Percentiles rank a stretch among this genome's conserved stretches.
These are phyloP conservation scores for Camelina neglecta DNA, from an alignment of 345 rosid genomes.

Conservation along the genomic window DNA sequence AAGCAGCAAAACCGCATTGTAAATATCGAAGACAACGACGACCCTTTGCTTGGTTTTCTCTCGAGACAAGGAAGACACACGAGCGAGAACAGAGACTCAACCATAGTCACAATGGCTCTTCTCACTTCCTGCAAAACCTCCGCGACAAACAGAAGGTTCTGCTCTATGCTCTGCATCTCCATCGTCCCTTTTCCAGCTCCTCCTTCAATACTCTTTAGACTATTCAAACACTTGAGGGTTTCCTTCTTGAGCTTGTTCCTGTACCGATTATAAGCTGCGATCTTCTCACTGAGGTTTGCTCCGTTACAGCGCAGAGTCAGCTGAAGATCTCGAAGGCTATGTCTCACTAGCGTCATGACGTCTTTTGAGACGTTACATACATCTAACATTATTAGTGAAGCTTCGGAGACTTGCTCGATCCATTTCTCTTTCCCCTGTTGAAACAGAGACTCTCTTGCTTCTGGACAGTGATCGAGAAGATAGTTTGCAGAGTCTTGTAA, in stretches of 20 bases:
- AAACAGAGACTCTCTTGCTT: conserved; percentile 52
- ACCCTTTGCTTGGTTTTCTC: conserved; percentile 45
- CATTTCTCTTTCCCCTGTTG: conserved; percentile 56
- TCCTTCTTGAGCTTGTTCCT: conserved; percentile 70
- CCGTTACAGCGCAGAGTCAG: conserved; percentile 52
- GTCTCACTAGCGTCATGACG: conserved; percentile 60
- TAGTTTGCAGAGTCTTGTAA: conserved; percentile 71
- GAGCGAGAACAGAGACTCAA: conserved; percentile 60
- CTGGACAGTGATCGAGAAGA: conserved; percentile 64
- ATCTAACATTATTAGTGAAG: conserved; percentile 73
- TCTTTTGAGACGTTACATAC: conserved; percentile 62
- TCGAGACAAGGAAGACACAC: conserved; percentile 68
- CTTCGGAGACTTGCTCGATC: conserved; percentile 60
- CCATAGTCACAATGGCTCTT: conserved; percentile 52
- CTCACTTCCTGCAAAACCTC: conserved; percentile 66
- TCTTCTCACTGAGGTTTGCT: conserved; percentile 47
- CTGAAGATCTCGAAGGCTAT: conserved; percentile 56
- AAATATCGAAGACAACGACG: conserved; percentile 42
- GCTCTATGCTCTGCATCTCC: conserved; percentile 28
- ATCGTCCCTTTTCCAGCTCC: conserved; percentile 33
- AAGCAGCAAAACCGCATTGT: conserved; percentile 38
- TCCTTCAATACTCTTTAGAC: conserved; percentile 53
- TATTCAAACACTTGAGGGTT: conserved; percentile 58
- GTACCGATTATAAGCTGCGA: conserved; percentile 53
- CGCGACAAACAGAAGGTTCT: conserved; percentile 50